A percentile compares a stretch with the other conserved stretches of the same genome.
Evolutionary conservation across 1,284 basidiomycete genomes (phyloP).

Genomic region (Sanguinoderma infundibulare): DNA sequence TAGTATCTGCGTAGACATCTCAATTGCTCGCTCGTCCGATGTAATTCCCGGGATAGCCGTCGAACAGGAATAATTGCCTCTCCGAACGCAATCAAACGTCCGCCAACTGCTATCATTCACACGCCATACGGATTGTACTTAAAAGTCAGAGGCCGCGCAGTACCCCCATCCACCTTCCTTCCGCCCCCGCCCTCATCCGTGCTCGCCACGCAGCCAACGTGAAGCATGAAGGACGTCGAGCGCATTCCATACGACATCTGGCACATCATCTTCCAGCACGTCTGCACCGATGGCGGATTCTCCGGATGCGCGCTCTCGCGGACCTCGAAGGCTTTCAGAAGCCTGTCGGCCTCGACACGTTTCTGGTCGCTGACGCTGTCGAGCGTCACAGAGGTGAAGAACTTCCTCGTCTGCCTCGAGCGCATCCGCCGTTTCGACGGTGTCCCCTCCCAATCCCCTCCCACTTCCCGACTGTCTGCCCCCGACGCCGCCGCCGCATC

Average conservation of each 20-base stretch:
- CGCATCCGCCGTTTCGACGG: slow-evolving; percentile 12
- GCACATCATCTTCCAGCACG: slow-evolving; percentile 20
- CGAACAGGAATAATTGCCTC: neutral
- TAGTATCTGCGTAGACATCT: neutral
- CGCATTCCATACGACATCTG: slow-evolving; percentile 21
- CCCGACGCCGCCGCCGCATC: neutral
- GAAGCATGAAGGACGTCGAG: slow-evolving; percentile 1
- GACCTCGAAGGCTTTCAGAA: slow-evolving; percentile 13
- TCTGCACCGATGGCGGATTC: slow-evolving; percentile 21
- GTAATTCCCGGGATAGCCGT: neutral
- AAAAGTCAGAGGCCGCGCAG: neutral
- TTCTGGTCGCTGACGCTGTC: slow-evolving; percentile 18
- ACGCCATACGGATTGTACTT: slow-evolving; percentile 1
- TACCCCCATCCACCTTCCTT: neutral
- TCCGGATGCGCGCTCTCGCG: slow-evolving; percentile 21
- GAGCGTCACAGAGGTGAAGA: slow-evolving; percentile 14
- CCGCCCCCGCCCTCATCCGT: neutral
- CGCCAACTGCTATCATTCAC: neutral
- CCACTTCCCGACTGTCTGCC: neutral
- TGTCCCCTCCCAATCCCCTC: too few species aligned
- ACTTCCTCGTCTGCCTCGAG: slow-evolving; percentile 23
- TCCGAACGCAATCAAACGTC: neutral
- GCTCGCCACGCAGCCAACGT: neutral
- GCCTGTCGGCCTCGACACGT: slow-evolving; percentile 11
- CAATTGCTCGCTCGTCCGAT: neutral